phyloP scores from a whole-genome alignment of 1,139 yeast species.

The Sugiyamaella neomexicana region DNA sequence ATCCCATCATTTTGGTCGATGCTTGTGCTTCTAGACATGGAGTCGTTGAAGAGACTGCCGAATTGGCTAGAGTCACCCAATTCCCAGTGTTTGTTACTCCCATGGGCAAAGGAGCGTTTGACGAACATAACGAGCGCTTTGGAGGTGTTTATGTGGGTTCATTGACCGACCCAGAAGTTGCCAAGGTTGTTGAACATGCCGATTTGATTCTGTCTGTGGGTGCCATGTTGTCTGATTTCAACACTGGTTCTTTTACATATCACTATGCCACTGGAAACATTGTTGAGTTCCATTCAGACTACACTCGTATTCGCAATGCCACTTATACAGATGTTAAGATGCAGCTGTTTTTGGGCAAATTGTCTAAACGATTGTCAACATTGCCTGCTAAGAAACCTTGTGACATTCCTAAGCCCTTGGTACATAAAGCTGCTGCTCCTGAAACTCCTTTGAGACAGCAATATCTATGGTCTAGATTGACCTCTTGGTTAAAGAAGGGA shows the following conservation, averaged over 20 bases:
- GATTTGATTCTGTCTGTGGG: slow-evolving; percentile 80
- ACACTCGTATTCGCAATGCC: slow-evolving; percentile 74
- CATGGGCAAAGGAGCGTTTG: slow-evolving; percentile 83
- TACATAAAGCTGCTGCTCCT: slow-evolving; percentile 34
- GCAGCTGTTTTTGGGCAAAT: slow-evolving; percentile 62
- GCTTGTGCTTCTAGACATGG: slow-evolving; percentile 84
- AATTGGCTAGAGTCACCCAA: slow-evolving; percentile 66
- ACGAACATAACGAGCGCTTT: slow-evolving; percentile 71
- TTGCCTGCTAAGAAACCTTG: slow-evolving; percentile 18
- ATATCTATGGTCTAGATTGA: slow-evolving; percentile 78
- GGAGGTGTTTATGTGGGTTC: slow-evolving; percentile 89
- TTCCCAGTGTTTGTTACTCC: slow-evolving; percentile 88
- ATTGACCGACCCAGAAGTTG: slow-evolving; percentile 71
- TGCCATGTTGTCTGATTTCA: slow-evolving; percentile 81
- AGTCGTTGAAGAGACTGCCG: slow-evolving; percentile 60
- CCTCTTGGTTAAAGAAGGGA: slow-evolving; percentile 73
- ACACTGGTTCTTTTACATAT: slow-evolving; percentile 87
- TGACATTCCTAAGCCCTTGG: slow-evolving; percentile 28
- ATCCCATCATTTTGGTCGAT: slow-evolving; percentile 78
- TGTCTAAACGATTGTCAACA: slow-evolving; percentile 35
- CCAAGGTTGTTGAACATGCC: slow-evolving; percentile 70
- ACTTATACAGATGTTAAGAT: slow-evolving; percentile 76
- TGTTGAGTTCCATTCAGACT: slow-evolving; percentile 87
- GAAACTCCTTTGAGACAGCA: slow-evolving; percentile 60
- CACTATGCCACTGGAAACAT: slow-evolving; percentile 75